phyloP scores from a whole-genome alignment of 108 stramenopile species.

The Epipyxis sp. region DNA sequence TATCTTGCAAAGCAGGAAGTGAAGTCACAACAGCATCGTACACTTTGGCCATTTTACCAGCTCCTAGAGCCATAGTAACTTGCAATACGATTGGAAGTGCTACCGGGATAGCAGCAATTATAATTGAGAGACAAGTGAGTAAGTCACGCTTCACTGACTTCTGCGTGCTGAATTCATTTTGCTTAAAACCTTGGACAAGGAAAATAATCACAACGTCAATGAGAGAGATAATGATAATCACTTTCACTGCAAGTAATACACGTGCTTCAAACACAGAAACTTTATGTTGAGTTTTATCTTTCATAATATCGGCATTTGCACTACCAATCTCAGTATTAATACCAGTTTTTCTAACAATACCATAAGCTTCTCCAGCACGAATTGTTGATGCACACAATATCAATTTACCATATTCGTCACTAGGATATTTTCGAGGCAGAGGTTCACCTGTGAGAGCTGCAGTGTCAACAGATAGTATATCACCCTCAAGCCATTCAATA shows the following conservation, averaged over 20 bases:
- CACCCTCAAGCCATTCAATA: constrained; percentile 64
- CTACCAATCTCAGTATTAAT: constrained; percentile 69
- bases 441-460: constrained; percentile 79
- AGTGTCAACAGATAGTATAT: constrained; percentile 65
- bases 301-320: constrained; percentile 64
- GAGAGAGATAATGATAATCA: constrained; percentile 57
- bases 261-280: constrained; percentile 67
- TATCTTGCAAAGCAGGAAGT: constrained; percentile 77
- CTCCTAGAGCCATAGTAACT: constrained; percentile 76
- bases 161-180: constrained; percentile 22
- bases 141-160: background rate
- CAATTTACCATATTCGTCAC: constrained; percentile 54
- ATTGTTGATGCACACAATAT: constrained; percentile 64
- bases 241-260: constrained; percentile 67
- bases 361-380: constrained; percentile 64
- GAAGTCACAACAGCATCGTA: constrained; percentile 74
- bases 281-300: constrained; percentile 65
- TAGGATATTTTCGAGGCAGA: constrained; percentile 62
- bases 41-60: constrained; percentile 64
- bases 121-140: constrained; percentile 53
- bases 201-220: constrained; percentile 63
- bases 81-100: constrained; percentile 72
- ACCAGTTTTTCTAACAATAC: constrained; percentile 61
- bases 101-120: constrained; percentile 78
- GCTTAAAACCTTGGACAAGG: constrained; percentile 36